Conservation (phyloP, 1,284 basidiomycete genomes). For the Naganishia sp. region DNA sequence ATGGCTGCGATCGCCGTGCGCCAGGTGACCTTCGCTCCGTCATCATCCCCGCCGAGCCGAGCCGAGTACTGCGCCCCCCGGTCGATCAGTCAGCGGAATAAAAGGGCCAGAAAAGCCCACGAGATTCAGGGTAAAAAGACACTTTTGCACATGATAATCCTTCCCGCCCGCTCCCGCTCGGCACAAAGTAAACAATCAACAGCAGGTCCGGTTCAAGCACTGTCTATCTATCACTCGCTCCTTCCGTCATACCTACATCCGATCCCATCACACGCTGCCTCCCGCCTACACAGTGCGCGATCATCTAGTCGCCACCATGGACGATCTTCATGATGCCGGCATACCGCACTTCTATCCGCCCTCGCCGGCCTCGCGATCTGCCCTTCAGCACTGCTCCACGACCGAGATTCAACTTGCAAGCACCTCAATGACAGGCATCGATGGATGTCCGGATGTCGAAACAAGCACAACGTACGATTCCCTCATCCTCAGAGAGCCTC, state of each 20-base stretch:
- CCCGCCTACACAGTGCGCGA: not conserved
- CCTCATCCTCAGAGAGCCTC: no score
- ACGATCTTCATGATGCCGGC: not conserved
- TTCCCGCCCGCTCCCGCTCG: not conserved
- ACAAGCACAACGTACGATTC: no score
- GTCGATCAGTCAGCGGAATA: no score
- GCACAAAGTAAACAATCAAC: slow-evolving; percentile 28
- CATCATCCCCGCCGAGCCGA: not conserved
- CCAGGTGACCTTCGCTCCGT: no score
- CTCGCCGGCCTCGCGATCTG: slow-evolving; percentile 9
- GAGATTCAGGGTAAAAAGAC: no score
- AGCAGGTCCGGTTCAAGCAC: slow-evolving; percentile 2
- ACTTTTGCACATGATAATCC: no score
- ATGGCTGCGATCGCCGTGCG: not conserved
- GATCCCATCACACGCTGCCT: not conserved
- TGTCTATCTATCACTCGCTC: not conserved
- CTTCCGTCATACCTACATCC: not conserved
- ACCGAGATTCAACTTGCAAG: slow-evolving; percentile 24
- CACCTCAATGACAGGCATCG: slow-evolving; percentile 18
- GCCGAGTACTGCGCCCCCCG: no score
- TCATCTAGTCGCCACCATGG: no score
- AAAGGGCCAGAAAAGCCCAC: no score
- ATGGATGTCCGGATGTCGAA: not conserved
- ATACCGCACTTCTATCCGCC: slow-evolving; percentile 8
- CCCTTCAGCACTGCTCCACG: slow-evolving; percentile 23